A percentile compares a stretch with the other conserved stretches of the same genome.
These are phyloP conservation scores for Breviolum minutum DNA, from an alignment of 73 alveolate genomes.

Conservation along the genomic window DNA sequence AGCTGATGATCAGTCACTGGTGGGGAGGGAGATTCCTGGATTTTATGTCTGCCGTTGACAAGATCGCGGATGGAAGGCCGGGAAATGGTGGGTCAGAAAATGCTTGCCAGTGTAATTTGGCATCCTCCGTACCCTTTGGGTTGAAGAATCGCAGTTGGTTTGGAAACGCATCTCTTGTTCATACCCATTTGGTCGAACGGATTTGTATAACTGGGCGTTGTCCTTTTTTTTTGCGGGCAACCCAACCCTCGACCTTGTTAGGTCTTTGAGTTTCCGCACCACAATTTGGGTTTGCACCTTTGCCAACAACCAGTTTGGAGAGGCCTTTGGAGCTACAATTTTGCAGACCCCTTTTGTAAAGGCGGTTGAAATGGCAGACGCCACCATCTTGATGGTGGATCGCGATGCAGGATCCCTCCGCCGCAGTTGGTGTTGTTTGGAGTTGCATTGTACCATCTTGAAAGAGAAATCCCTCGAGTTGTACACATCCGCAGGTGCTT, in stretches of 20 bases:
- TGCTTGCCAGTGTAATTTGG: too few species aligned
- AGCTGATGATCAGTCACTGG: constrained; percentile 52
- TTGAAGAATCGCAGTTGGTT: too few species aligned
- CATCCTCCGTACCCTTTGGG: too few species aligned
- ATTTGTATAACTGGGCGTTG: too few species aligned
- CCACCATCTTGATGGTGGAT: constrained; percentile 21
- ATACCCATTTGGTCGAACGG: too few species aligned
- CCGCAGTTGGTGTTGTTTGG: constrained; percentile 39
- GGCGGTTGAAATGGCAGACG: constrained; percentile 5
- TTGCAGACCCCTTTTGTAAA: neutral
- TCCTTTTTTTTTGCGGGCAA: too few species aligned
- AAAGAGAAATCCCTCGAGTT: neutral
- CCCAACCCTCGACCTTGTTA: too few species aligned
- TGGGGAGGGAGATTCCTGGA: constrained; percentile 36
- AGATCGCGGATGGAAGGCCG: neutral
- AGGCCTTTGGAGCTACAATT: neutral
- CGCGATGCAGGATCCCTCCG: constrained; percentile 27
- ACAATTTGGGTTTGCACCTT: constrained; percentile 40
- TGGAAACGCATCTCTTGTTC: too few species aligned
- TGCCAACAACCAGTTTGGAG: constrained; percentile 56
- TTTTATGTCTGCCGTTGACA: constrained; percentile 33
- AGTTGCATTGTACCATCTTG: constrained; percentile 11
- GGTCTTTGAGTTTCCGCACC: neutral
- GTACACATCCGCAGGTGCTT: constrained; percentile 9
- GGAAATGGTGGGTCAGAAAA: too few species aligned